Evolutionary conservation across 768 basidiomycete species (phyloP), one percentile per base, ranked within the genome.

Genomic region (Tylopilus intermedius): DNA sequence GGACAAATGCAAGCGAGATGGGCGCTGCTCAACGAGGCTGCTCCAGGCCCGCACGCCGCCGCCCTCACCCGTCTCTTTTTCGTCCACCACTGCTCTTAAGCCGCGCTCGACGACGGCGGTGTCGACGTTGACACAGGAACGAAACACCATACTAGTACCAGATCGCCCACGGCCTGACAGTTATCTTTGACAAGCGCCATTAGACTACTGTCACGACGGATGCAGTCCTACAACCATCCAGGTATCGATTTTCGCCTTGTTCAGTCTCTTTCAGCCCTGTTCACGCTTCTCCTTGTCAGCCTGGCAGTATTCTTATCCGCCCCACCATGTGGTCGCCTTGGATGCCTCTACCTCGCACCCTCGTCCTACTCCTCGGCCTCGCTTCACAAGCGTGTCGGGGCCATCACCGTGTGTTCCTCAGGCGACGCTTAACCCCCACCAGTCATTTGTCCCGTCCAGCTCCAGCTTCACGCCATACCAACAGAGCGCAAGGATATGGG

Each of bases 141-240:
- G 45, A 46, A 18, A 22, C 11, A 10, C 38, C 58, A 53, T 39
- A 49, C 55, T 26, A 56, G 29, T 39, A 33, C 45, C 42, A 21
- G n/a, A 18, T 35, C 54, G 42, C 30, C 15, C 45, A 39, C 55
- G 37, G 5, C 14, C 15, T 37, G 15, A 18, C 18, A 18, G 18
- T n/a, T 15, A 15, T 15, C 22, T 27, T 24, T 35, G 42, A 11
- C 37, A 29, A 37, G 37, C 33, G 33, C 33, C 9, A 7, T 35
- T 35, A 5, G 33, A 18, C 18, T 8, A 7, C 33, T 14, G 10
- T 15, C 37, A 15, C 2, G 37, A 37, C 6, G 5, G 4, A 69
- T 69, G 68, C 69, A 69, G 37, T 67, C 66, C 18, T 63, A 71
- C 48, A 66, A 69, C 26, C 66, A 66, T 48, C 56, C 64, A 62